Percentiles rank a stretch among this genome's conserved stretches.
phyloP scores from a whole-genome alignment of 441 rosid genomes.

The Gossypium laxum region DNA sequence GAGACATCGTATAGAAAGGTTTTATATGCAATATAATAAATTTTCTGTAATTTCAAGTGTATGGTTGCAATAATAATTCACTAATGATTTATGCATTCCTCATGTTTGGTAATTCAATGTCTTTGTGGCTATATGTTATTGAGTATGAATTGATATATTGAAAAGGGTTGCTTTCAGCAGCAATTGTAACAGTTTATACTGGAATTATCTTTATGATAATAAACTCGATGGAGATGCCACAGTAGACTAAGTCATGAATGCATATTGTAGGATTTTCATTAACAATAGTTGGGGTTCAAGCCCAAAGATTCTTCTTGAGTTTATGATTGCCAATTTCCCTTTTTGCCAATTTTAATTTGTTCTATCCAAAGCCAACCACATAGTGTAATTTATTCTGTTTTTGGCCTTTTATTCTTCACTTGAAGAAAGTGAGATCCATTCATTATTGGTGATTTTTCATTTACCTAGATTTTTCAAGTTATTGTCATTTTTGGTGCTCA shows the following conservation, averaged over 20 bases:
- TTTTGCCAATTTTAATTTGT: neutral
- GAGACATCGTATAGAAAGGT: neutral
- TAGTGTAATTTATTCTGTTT: neutral
- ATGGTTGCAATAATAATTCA: neutral
- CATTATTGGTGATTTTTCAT: neutral
- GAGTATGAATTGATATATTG: neutral
- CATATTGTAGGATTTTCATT: neutral
- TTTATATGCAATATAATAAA: neutral
- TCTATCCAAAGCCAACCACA: neutral
- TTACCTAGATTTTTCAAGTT: neutral
- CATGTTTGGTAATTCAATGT: neutral
- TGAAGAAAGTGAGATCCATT: neutral
- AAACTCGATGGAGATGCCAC: neutral
- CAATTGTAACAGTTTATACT: too few relatives aligned
- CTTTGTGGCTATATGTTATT: neutral
- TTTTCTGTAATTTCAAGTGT: neutral
- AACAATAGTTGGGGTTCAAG: neutral
- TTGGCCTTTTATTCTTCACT: neutral
- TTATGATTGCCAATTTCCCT: neutral
- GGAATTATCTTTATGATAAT: neutral
- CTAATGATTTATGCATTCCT: neutral
- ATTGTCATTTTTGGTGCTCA: neutral
- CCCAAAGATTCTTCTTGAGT: neutral
- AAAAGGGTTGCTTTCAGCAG: neutral
- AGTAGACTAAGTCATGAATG: neutral